Evolutionary conservation across 495 filamentous ascomycete species (phyloP), one percentile per base, ranked within the genome.

Genomic region (Penicillium manginii): DNA sequence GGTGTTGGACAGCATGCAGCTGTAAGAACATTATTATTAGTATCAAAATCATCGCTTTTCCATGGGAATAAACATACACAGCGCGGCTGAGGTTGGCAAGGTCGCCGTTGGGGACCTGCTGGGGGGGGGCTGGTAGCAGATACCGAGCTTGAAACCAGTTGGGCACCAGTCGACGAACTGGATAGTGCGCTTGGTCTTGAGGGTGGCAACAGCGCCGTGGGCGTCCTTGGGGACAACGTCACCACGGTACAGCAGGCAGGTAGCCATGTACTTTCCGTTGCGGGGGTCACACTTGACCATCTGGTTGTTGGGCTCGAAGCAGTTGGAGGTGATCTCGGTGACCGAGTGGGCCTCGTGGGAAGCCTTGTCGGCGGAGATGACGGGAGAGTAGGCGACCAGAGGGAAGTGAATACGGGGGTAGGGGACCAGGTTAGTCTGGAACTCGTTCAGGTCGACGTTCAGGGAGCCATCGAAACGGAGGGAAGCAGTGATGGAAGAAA

Each of bases 141-240:
- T 98, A 82, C 94, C 94, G 67, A 98, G 89, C 89, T 98, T 98
- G 88, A 98, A 98, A 66, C 94, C 94, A 70, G 94, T 98, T 63
- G 94, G 94, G 86, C 94, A 98, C 94, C 94, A 98, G 81, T 98
- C 94, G 66, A 98, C 94, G 70, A 98, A 96, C 83, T 98, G 93
- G 71, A 98, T 97, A 71, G 92, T 96, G 60, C 92, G 87, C 86
- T 96, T 97, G 67, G 96, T 96, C 89, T 98, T 98, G 74, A 98
- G 89, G 46, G 88, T 90, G 48, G 92, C 92, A 43, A 98, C 92
- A 48, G 94, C 96, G 56, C 76, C 83, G 78, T 96, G 90, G 66
- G 91, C 90, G 67, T 98, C 96, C 76, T 94, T 96, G 73, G 94
- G 91, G 40, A 98, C 91, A 63, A 98, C 94, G 72, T 98, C 94